Base-by-base conservation (phyloP, 2,329 filamentous ascomycete species). In the Zopfia rhizophila region DNA sequence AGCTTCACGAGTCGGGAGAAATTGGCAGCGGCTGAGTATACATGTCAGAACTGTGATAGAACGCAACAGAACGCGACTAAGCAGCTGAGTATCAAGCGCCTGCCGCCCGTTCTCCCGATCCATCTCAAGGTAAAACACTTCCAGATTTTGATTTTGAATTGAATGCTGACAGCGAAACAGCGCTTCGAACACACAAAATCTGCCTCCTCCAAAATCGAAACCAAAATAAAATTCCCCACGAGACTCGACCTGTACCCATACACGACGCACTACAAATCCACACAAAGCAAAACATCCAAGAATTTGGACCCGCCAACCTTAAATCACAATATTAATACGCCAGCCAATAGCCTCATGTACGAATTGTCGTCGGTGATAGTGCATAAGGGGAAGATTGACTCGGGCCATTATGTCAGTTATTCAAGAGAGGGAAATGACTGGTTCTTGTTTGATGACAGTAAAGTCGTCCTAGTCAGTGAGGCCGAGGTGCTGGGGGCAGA, bases 381-480 rank as follows among this genome's bases (percentile, higher is more conserved):
- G 27, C 93, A 97, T 65, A 90, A 95, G 49, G 93, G 93, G 38
- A 91, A 93, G 70, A 88, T 97, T 45, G 91, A 97, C 61, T 91
- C 90, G 1, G 93, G 92, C 12, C 91, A 97, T 67, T 97, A 96
- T 65, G 86, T 92, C 45, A 90, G 88, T n/a, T 97, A 95, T 69
- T 91, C 89, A 48, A 80, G 90, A 33, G 88, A 93, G 48, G 89
- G 87, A 4, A 88, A 90, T 43, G 66, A 96, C 82, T 97, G 93
- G 93, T 96, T 96, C 70, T 85, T 90, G 43, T 97, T 97, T 73
- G 95, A 97, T 65, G 93, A 97, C 67, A 92, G 94, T 69, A 91
- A 91, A 68, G 93, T 97, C 17, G 90, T 92, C 51, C 68, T 92
- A 44, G 93, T 90, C 2, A 85, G 84, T 33, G 88, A 94, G 66